These are phyloP conservation scores for Vitis cinerea DNA, from an alignment of 164 flowering plant genomes.

Conservation along the genomic window DNA sequence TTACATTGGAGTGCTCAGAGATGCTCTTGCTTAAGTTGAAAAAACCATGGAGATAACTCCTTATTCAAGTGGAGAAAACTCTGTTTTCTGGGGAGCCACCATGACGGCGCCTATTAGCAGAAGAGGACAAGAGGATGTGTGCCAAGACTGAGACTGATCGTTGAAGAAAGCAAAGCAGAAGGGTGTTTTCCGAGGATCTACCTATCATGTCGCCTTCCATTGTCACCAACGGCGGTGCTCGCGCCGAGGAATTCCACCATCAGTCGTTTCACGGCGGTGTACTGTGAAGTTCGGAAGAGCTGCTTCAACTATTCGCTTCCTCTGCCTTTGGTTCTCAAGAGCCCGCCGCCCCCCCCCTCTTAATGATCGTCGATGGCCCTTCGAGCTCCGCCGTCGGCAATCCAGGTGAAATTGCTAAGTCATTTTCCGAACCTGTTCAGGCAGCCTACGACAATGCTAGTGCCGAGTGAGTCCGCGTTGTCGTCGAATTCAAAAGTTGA, in stretches of 20 bases:
- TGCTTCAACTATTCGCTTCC: conserved; percentile 71
- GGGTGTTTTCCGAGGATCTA: not conserved
- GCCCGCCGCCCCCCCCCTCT: conserved; percentile 6
- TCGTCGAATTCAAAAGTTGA: conserved; percentile 47
- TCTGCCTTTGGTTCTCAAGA: conserved; percentile 67
- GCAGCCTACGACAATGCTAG: conserved; percentile 83
- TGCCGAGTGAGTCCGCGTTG: conserved; percentile 38
- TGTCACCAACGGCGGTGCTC: conserved; percentile 18
- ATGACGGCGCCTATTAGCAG: too few species aligned
- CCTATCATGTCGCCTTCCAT: conserved; percentile 11
- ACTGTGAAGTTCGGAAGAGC: conserved; percentile 73
- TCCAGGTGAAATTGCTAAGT: conserved; percentile 93
- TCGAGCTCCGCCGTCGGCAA: conserved; percentile 85
- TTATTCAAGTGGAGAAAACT: too few species aligned
- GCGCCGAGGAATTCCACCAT: conserved; percentile 8
- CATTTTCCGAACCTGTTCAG: conserved; percentile 79
- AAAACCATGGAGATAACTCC: too few species aligned
- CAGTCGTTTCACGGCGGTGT: conserved; percentile 55
- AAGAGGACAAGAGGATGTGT: too few species aligned
- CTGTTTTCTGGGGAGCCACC: too few species aligned
- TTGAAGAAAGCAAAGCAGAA: not conserved
- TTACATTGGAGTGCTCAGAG: too few species aligned
- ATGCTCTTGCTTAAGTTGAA: too few species aligned
- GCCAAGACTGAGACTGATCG: too few species aligned
- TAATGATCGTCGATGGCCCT: conserved; percentile 73